These are phyloP conservation scores for Saccharum officinarum DNA, from an alignment of 176 grass and related monocot species.

Conservation along the genomic window DNA sequence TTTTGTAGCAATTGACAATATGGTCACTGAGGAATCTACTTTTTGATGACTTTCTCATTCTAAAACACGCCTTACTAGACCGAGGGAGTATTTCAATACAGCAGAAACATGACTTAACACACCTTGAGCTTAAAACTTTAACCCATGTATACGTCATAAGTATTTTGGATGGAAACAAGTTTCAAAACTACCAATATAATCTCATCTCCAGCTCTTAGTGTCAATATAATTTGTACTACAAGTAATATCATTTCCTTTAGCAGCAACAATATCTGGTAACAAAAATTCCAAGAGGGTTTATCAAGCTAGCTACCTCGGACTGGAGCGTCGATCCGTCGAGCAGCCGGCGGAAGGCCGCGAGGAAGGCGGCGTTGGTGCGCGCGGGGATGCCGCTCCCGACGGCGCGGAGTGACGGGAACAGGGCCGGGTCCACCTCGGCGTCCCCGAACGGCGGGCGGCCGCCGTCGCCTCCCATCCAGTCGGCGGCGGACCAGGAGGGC, in stretches of 20 bases:
- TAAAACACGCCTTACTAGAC: background rate
- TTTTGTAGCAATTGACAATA: background rate
- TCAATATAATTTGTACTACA: background rate
- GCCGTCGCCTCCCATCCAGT: slow-evolving; percentile 42
- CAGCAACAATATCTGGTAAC: background rate
- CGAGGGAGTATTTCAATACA: background rate
- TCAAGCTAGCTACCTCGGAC: slow-evolving; percentile 37
- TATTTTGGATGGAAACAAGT: background rate
- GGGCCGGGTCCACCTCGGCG: slow-evolving; percentile 57
- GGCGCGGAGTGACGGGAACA: slow-evolving; percentile 79
- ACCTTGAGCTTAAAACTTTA: background rate
- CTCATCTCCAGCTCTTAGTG: background rate
- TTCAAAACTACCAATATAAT: background rate
- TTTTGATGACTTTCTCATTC: background rate
- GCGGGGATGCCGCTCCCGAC: slow-evolving; percentile 66
- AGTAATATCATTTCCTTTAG: background rate
- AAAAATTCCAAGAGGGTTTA: background rate
- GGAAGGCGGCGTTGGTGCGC: slow-evolving; percentile 66
- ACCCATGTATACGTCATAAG: no score
- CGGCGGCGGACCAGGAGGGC: slow-evolving; percentile 66
- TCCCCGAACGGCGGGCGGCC: slow-evolving; percentile 62
- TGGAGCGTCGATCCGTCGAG: slow-evolving; percentile 49
- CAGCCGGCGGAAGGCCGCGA: slow-evolving; percentile 57
- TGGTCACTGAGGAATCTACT: background rate
- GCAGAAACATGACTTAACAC: background rate